Percentiles rank a stretch among this genome's conserved stretches.
Conservation (phyloP, 2,329 filamentous ascomycete species). For the Colletotrichum costaricense region DNA sequence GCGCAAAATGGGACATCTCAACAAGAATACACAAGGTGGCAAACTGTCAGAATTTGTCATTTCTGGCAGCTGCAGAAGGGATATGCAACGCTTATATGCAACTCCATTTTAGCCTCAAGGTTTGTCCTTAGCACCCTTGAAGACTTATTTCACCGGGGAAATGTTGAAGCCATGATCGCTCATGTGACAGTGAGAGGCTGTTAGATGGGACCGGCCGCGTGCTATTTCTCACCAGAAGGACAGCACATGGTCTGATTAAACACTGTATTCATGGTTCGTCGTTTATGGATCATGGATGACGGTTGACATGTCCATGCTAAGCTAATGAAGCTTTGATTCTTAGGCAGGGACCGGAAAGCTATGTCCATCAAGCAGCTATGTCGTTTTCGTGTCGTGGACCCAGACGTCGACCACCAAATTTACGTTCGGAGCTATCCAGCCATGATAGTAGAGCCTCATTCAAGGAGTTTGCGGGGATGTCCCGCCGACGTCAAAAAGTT, state of each 20-base stretch:
- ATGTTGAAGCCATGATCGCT: neutral
- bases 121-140: neutral
- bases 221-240: no score
- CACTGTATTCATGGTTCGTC: neutral
- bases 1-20: no score
- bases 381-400: neutral
- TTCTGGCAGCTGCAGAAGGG: slow-evolving; percentile 6
- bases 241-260: neutral
- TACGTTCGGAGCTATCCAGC: neutral
- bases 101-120: slow-evolving; percentile 17
- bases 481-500: neutral
- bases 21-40: neutral
- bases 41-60: slow-evolving; percentile 10
- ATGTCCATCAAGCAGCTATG: neutral
- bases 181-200: neutral
- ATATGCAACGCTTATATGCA: slow-evolving; percentile 15
- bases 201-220: neutral
- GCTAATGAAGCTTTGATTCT: neutral
- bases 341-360: neutral
- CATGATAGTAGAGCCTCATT: neutral
- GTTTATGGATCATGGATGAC: neutral
- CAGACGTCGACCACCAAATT: neutral
- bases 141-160: neutral
- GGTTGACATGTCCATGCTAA: neutral
- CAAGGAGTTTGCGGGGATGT: slow-evolving; percentile 4